Evolutionary conservation across 768 basidiomycete species (phyloP), one percentile per base, ranked within the genome.

Genomic region (Lyophyllum shimeji): DNA sequence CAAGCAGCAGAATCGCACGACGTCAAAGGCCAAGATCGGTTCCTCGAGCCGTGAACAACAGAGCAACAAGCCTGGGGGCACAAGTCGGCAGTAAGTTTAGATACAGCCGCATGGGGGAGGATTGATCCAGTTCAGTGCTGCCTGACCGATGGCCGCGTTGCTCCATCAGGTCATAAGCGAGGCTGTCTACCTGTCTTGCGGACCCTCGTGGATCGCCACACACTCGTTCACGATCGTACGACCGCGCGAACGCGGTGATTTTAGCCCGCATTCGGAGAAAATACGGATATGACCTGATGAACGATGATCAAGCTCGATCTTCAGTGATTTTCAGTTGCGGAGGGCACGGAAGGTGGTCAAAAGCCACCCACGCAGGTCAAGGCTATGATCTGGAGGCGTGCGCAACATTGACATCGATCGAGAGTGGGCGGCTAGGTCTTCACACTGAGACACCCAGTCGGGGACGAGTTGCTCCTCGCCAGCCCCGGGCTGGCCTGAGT

Each of bases 31-130:
- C n/a, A 31, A 27, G 29, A 18, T 47, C 46, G 46, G 46, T 13
- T 47, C n/a, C n/a, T 47, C 46, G 46, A 47, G 46, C 46, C 46
- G 46, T 31, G 46, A 18, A 24, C 12, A n/a, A n/a, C n/a, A n/a
- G n/a, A n/a, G n/a, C n/a, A n/a, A n/a, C n/a, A 24, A 24, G 23
- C 17, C 15, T 37, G 7, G 34, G n/a, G 3, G n/a, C 39, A 18
- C 5, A 18, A 18, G n/a, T 40, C 39, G 39, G 39, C 39, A 18
- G n/a, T 5, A 15, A 40, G 39, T 37, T 12, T 13, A 37, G 15
- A 37, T 6, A 11, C 12, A n/a, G n/a, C n/a, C n/a, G 45, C 45
- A 17, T 25, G 45, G 45, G 25, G 7, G 7, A n/a, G 23, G 20
- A 46, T 46, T 46, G 45, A 27, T 24, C 23, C 39, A 27, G 23